Conservation (phyloP, 108 stramenopile genomes). For the Nitzschia sp. region DNA sequence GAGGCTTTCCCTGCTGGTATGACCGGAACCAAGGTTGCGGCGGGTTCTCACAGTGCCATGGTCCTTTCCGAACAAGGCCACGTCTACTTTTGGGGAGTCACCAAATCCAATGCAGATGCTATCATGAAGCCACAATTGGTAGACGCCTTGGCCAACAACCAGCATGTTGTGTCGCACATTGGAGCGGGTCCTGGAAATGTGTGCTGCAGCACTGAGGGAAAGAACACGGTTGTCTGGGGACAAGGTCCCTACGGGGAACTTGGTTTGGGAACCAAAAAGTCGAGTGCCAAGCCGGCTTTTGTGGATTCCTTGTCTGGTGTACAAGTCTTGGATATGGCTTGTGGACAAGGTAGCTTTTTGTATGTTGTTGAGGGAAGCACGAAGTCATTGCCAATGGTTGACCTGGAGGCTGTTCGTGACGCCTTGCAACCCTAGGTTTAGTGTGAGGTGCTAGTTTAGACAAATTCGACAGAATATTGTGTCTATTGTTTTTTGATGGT, state of each 20-base stretch:
- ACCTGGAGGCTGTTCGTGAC: conserved; percentile 57
- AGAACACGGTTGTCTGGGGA: conserved; percentile 86
- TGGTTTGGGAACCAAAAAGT: conserved; percentile 72
- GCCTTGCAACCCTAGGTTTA: conserved; percentile 14
- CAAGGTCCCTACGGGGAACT: conserved; percentile 77
- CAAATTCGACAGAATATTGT: too few species aligned
- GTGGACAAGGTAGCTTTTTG: conserved; percentile 81
- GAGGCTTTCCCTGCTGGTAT: conserved; percentile 52
- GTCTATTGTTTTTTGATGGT: too few species aligned
- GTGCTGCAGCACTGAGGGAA: conserved; percentile 59
- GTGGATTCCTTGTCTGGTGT: conserved; percentile 59
- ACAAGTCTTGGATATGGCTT: conserved; percentile 57
- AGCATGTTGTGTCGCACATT: conserved; percentile 65
- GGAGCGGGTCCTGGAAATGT: conserved; percentile 68
- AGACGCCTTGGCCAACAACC: conserved; percentile 85
- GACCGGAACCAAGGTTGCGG: conserved; percentile 39
- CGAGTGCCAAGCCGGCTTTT: conserved; percentile 77
- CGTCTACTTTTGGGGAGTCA: conserved; percentile 87
- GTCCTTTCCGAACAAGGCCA: conserved; percentile 68
- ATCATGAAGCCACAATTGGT: conserved; percentile 75
- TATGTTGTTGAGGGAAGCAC: conserved; percentile 64
- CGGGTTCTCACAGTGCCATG: conserved; percentile 71
- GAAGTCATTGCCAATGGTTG: conserved; percentile 50
- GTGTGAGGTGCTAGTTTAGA: neutral
- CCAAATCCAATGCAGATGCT: conserved; percentile 70